A percentile compares a stretch with the other conserved stretches of the same genome.
Evolutionary conservation across 1,139 yeast genomes (phyloP).

Genomic region (Sugiyamaella paludigena): DNA sequence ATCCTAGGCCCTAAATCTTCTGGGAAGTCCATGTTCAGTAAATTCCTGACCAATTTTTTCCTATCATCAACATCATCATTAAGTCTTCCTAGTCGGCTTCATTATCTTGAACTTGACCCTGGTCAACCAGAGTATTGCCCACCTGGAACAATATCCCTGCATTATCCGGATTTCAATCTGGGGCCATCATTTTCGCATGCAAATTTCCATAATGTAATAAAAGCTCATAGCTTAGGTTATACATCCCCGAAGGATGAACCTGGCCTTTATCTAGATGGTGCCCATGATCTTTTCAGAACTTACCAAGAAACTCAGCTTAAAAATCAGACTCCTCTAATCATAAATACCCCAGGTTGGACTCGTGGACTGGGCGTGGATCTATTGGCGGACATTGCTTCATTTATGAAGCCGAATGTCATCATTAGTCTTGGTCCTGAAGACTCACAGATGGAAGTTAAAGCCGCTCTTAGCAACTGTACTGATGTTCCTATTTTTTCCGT

Average conservation of each 20-base stretch:
- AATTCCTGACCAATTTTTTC: conserved; percentile 51
- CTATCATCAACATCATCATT: conserved; percentile 17
- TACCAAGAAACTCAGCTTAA: conserved; percentile 30
- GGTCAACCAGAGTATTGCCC: conserved; percentile 82
- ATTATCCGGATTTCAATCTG: conserved; percentile 25
- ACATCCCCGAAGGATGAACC: conserved; percentile 74
- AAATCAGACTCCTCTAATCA: conserved; percentile 46
- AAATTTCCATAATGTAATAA: conserved; percentile 28
- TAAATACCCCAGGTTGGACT: conserved; percentile 93
- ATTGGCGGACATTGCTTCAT: conserved; percentile 48
- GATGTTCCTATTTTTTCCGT: conserved; percentile 9
- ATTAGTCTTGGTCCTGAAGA: conserved; percentile 46
- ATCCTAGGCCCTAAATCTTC: conserved; percentile 69
- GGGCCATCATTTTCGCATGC: conserved; percentile 38
- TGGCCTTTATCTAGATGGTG: conserved; percentile 48
- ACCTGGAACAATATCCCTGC: conserved; percentile 67
- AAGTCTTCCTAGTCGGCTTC: conserved; percentile 27
- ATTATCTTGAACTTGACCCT: conserved; percentile 79
- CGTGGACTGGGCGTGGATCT: conserved; percentile 82
- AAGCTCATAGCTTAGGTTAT: conserved; percentile 62
- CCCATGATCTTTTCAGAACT: conserved; percentile 44
- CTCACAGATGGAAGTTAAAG: conserved; percentile 17
- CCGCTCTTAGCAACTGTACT: conserved; percentile 1
- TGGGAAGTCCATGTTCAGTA: conserved; percentile 78
- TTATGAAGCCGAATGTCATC: conserved; percentile 55